A percentile compares a stretch with the other conserved stretches of the same genome.
These are phyloP conservation scores for Lichtheimia ornata DNA, from an alignment of 371 early-diverging fungal species.

Conservation along the genomic window DNA sequence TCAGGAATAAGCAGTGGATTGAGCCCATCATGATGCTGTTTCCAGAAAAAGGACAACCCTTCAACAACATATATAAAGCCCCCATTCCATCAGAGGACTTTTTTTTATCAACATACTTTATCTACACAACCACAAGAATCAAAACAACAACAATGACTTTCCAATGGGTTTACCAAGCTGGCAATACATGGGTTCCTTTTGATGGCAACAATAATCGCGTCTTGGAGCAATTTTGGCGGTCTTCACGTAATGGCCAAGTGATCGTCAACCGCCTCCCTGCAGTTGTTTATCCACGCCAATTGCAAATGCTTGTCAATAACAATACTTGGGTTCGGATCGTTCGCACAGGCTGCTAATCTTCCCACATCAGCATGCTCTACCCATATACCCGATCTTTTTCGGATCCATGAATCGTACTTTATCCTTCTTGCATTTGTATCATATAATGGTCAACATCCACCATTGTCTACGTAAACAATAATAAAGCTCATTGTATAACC, in stretches of 20 bases:
- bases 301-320: neutral
- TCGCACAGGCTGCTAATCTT: slow-evolving; percentile 1
- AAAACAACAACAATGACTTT: slow-evolving; percentile 4
- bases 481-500: no score
- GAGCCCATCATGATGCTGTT: no score
- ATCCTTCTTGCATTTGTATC: neutral
- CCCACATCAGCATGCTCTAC: no score
- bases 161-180: slow-evolving; percentile 9
- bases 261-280: neutral
- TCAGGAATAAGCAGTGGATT: no score
- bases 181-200: slow-evolving; percentile 6
- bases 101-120: no score
- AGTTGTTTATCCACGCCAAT: neutral
- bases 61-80: no score
- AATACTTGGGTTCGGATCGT: neutral
- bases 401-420: neutral
- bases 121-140: neutral
- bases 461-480: no score
- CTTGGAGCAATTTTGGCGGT: neutral
- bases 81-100: no score
- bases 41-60: no score
- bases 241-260: neutral
- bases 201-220: neutral
- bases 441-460: no score
- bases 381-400: neutral